Evolutionary conservation across 2,329 filamentous ascomycete genomes (phyloP).

Genomic region (Colletotrichum nymphaeae): DNA sequence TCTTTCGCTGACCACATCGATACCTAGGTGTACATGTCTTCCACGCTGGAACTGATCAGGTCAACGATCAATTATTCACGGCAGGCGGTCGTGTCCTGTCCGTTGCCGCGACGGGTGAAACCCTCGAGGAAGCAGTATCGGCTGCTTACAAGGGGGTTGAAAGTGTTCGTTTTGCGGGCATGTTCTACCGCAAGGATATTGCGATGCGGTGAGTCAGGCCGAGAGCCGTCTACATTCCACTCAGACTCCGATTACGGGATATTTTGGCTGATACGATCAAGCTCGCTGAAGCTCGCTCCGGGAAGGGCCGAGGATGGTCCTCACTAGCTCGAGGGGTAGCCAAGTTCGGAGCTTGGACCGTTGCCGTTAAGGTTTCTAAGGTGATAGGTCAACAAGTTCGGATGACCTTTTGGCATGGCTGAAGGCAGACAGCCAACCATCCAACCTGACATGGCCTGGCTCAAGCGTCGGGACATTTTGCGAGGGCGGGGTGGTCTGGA

Average conservation of each 20-base stretch:
- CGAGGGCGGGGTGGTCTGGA: not conserved
- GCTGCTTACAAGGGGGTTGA: slow-evolving; percentile 89
- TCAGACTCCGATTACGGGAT: not conserved
- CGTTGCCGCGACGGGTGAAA: slow-evolving; percentile 79
- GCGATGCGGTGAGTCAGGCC: slow-evolving; percentile 55
- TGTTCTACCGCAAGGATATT: slow-evolving; percentile 95
- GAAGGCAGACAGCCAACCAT: not conserved
- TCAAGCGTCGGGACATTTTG: not conserved
- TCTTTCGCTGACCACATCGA: not conserved
- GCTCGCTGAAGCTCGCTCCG: not conserved
- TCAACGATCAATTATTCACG: slow-evolving; percentile 74
- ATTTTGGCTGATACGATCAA: not conserved
- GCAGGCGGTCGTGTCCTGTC: slow-evolving; percentile 93
- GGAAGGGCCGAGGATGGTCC: not conserved
- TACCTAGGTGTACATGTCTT: slow-evolving; percentile 75
- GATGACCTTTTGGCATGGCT: not conserved
- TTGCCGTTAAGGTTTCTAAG: not conserved
- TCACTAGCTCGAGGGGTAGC: not conserved
- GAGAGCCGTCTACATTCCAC: not conserved
- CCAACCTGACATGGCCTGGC: not conserved
- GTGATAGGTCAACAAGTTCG: not conserved
- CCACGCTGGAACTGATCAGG: slow-evolving; percentile 86
- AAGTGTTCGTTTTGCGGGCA: slow-evolving; percentile 84
- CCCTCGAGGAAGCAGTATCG: slow-evolving; percentile 84
- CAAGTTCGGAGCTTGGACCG: not conserved